Percentiles rank a stretch among this genome's conserved stretches.
Conservation (phyloP, 2,329 filamentous ascomycete genomes). For the Fusarium protoensiforme region DNA sequence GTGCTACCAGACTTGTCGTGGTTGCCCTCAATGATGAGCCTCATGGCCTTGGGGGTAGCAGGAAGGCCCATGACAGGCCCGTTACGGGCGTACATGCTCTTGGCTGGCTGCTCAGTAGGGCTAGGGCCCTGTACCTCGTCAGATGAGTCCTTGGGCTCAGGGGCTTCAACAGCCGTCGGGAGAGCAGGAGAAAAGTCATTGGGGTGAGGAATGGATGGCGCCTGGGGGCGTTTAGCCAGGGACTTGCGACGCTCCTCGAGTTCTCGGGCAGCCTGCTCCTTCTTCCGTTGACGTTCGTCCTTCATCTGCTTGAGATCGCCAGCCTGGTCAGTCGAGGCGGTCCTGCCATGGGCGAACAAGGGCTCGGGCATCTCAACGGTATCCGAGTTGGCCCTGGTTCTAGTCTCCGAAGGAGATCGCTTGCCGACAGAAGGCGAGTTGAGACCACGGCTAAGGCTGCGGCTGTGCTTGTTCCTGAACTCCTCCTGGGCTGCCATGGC, state of each 20-base stretch:
- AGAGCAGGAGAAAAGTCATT: constrained; percentile 56
- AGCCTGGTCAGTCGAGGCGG: constrained; percentile 58
- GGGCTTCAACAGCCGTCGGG: constrained; percentile 53
- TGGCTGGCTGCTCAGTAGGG: constrained; percentile 71
- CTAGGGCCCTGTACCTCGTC: constrained; percentile 66
- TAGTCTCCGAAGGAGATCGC: constrained; percentile 54
- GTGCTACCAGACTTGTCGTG: constrained; percentile 50
- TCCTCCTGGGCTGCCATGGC: constrained; percentile 65
- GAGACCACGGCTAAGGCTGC: constrained; percentile 59
- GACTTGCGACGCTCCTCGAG: constrained; percentile 90
- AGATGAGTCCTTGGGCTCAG: constrained; percentile 53
- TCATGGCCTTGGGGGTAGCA: constrained; percentile 91
- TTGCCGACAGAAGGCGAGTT: constrained; percentile 50
- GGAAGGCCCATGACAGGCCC: constrained; percentile 80
- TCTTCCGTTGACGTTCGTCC: constrained; percentile 73
- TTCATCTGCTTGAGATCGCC: constrained; percentile 67
- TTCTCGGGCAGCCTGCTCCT: constrained; percentile 82
- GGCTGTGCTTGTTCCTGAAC: constrained; percentile 66
- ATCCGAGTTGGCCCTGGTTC: constrained; percentile 48
- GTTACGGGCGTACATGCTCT: constrained; percentile 60
- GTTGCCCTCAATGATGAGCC: constrained; percentile 75
- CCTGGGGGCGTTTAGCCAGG: constrained; percentile 81
- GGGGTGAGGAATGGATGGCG: constrained; percentile 83
- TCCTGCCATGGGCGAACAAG: constrained; percentile 44
- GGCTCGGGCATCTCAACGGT: constrained; percentile 48